Base-by-base conservation (phyloP, 2,329 filamentous ascomycete genomes). In the Neurospora sp. region DNA sequence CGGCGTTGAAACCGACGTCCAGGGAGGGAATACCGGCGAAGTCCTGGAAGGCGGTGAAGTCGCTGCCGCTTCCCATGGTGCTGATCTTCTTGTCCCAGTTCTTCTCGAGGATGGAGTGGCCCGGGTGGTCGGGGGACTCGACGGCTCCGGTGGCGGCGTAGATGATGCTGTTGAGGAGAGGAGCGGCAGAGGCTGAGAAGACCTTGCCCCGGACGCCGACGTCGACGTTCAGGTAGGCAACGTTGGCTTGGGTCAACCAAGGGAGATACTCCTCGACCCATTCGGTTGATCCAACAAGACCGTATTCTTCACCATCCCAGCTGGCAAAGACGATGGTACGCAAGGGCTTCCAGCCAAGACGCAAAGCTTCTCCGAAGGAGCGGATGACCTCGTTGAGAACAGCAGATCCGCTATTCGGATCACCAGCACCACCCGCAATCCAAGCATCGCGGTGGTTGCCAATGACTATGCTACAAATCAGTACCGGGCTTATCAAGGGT, bases 261-360 rank as follows among this genome's bases (percentile, higher is more conserved):
- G 92, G 90, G 0, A 96, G 80, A 75, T 92, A 93, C 74, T 97
- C 93, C 77, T 97, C 93, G 0, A 97, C 93, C 93, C 93, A 97
- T 77, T 97, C 94, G 0, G 94, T 97, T 68, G 90, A 93, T 4
- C 94, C 94, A 15, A 97, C 80, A 5, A 97, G 85, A 0, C 91
- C 93, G 74, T 97, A 97, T 79, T 97, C 93, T 80, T 93, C 91
- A 39, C 90, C 90, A 73, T 93, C 91, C 91, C 90, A 93, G 78
- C 87, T 90, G 28, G 91, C 93, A 77, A 97, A 95, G 52, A 97
- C 92, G 70, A 98, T 93, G 0, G 95, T 98, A 28, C 95, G 90
- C 23, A 93, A 84, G 0, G 96, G 92, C 78, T 90, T 93, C 92
- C 92, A 96, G 15, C 92, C 93, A 28, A 83, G 84, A 19, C 87